Evolutionary conservation across 2,329 filamentous ascomycete genomes (phyloP).

Genomic region (Zymoseptoria crescenta): DNA sequence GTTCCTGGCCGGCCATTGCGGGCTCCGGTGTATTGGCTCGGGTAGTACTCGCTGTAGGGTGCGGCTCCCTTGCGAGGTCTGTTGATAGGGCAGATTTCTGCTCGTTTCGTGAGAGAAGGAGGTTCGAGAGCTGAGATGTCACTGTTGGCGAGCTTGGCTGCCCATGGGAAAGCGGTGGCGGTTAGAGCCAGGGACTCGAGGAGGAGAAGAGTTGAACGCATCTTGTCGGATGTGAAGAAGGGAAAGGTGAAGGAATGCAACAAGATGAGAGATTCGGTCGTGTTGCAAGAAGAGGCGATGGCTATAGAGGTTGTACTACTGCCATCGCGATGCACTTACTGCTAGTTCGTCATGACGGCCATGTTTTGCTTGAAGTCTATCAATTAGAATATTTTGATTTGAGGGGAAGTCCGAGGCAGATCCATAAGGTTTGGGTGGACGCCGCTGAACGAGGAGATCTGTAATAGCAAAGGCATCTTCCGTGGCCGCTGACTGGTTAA

Average conservation of each 20-base stretch:
- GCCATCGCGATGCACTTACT: background rate
- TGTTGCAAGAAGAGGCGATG: background rate
- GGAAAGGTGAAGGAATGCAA: background rate
- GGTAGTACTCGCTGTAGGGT: constrained; percentile 3
- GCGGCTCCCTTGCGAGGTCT: constrained; percentile 2
- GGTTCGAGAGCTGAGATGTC: background rate
- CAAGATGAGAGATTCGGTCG: background rate
- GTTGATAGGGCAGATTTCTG: background rate
- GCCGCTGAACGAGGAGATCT: background rate
- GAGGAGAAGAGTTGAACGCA: background rate
- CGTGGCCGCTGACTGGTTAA: background rate
- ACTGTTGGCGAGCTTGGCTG: background rate
- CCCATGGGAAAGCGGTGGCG: background rate
- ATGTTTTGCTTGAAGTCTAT: background rate
- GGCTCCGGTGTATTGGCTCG: constrained; percentile 4
- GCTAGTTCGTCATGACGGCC: background rate
- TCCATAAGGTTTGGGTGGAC: background rate
- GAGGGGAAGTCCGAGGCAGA: background rate
- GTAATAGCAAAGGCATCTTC: background rate
- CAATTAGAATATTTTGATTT: background rate
- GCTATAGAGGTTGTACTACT: background rate
- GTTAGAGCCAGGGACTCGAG: background rate
- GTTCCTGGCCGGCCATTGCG: constrained; percentile 26
- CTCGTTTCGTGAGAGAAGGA: background rate
- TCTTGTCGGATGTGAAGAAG: background rate